phyloP scores from a whole-genome alignment of 345 rosid species.

The Lepidium aucheri region DNA sequence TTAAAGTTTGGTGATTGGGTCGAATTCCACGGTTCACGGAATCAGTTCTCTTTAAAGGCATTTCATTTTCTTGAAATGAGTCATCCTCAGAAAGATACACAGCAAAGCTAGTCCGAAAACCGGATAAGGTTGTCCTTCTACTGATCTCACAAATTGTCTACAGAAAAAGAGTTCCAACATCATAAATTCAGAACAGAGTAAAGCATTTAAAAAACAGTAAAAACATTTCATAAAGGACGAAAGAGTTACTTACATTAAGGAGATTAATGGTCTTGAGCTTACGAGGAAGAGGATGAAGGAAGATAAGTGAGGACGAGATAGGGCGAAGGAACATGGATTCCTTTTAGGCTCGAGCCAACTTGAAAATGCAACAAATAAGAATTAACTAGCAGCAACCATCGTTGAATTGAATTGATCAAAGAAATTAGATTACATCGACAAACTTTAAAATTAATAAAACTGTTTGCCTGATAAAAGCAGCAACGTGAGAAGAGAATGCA shows the following conservation, averaged over 20 bases:
- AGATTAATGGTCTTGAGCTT: conserved; percentile 17
- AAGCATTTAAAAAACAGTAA: background rate
- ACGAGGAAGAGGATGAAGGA: conserved; percentile 23
- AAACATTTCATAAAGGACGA: background rate
- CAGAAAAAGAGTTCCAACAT: background rate
- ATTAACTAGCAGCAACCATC: too few species aligned
- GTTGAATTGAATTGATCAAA: too few species aligned
- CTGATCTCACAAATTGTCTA: conserved; percentile 31
- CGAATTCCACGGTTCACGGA: conserved; percentile 31
- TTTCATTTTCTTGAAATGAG: conserved; percentile 19
- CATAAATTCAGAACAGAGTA: background rate
- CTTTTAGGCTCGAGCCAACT: background rate
- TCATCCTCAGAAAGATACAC: conserved; percentile 28
- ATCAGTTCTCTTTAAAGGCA: conserved; percentile 20
- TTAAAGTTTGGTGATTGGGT: conserved; percentile 46
- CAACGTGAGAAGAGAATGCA: conserved; percentile 17
- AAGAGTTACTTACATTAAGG: conserved; percentile 27
- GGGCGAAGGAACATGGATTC: conserved; percentile 32
- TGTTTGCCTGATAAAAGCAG: too few species aligned
- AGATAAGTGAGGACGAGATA: conserved; percentile 27
- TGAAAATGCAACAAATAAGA: background rate
- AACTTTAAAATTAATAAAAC: too few species aligned
- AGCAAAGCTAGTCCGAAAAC: conserved; percentile 19
- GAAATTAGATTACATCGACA: too few species aligned
- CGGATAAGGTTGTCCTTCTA: conserved; percentile 16